A percentile compares a stretch with the other conserved stretches of the same genome.
Evolutionary conservation across 225 moss, liverwort and hornwort species (phyloP).

Genomic region (Thuidium tamariscinum): DNA sequence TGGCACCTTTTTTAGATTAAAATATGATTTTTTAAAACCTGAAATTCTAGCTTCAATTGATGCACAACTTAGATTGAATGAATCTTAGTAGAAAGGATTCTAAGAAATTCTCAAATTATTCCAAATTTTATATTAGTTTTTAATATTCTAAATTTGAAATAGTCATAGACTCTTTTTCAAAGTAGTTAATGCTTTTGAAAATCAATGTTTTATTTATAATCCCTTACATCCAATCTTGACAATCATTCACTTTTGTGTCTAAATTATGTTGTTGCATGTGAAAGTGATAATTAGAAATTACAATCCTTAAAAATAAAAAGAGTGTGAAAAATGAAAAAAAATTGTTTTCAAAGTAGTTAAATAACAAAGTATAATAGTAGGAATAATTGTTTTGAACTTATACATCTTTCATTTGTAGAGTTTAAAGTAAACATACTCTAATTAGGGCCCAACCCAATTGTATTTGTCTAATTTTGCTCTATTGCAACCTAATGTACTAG

Average conservation of each 20-base stretch:
- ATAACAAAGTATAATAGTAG: background rate
- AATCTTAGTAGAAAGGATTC: background rate
- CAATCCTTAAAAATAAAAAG: background rate
- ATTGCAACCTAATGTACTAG: fast-evolving
- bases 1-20: background rate
- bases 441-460: fast-evolving
- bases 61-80: background rate
- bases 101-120: background rate
- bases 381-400: background rate
- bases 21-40: background rate
- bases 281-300: background rate
- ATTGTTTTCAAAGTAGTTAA: background rate
- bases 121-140: background rate
- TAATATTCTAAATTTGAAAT: background rate
- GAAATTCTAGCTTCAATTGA: background rate
- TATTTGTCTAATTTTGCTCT: fast-evolving
- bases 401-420: background rate
- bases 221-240: background rate
- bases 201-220: fast-evolving
- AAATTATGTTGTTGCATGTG: background rate
- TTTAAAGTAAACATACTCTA: background rate
- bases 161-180: background rate
- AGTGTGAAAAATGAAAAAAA: background rate
- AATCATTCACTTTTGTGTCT: background rate
- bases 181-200: background rate